Evolutionary conservation across 2,329 filamentous ascomycete species (phyloP).

Genomic region (Talaromyces sp.): DNA sequence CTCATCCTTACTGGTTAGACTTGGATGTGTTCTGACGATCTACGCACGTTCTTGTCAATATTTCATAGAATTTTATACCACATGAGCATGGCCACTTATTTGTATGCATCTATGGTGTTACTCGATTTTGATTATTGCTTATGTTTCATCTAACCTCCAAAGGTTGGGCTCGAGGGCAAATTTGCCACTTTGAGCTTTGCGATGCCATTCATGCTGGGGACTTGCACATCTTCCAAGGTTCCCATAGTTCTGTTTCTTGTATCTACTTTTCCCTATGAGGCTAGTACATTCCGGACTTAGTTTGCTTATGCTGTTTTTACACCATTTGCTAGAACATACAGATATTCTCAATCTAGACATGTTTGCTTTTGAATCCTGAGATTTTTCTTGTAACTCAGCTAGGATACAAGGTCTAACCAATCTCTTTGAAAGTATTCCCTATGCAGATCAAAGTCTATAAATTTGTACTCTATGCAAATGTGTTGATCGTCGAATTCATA

Average conservation of each 20-base stretch:
- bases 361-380: too few relatives aligned
- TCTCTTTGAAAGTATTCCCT: background rate
- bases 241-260: background rate
- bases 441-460: background rate
- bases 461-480: slow-evolving; percentile 6
- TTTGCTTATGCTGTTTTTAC: background rate
- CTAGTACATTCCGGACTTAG: background rate
- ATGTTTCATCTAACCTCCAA: slow-evolving; percentile 6
- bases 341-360: background rate
- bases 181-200: background rate
- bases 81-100: slow-evolving; percentile 5
- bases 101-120: slow-evolving; percentile 27
- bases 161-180: background rate
- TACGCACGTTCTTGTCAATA: background rate
- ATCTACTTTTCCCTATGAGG: background rate
- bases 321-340: background rate
- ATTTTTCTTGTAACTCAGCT: background rate
- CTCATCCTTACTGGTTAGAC: background rate
- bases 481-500: slow-evolving; percentile 8
- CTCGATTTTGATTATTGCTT: slow-evolving; percentile 6
- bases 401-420: background rate
- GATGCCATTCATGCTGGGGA: background rate
- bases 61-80: slow-evolving; percentile 10
- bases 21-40: background rate
- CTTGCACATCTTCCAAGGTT: background rate